Percentiles rank a stretch among this genome's conserved stretches.
Conservation (phyloP, 352 stramenopile species). For the Phytophthora tubulina region DNA sequence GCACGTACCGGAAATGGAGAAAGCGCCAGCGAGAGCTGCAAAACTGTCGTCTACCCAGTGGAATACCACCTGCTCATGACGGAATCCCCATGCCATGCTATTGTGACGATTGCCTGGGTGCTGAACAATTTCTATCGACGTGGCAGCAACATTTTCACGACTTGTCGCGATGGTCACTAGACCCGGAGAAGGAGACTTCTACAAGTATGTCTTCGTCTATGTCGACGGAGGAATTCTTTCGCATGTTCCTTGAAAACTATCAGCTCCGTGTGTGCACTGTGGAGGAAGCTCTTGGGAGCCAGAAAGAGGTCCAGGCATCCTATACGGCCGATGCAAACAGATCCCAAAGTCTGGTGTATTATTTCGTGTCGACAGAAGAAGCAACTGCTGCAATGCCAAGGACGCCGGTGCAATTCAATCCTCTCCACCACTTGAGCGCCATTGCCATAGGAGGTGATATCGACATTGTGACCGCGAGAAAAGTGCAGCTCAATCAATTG, state of each 20-base stretch:
- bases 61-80: constrained; percentile 44
- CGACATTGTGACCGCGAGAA: constrained; percentile 10
- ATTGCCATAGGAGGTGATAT: constrained; percentile 43
- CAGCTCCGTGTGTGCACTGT: constrained; percentile 27
- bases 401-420: constrained; percentile 37
- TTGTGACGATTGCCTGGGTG: constrained; percentile 63
- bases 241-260: constrained; percentile 43
- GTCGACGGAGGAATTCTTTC: constrained; percentile 43
- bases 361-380: constrained; percentile 43
- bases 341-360: constrained; percentile 39
- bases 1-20: constrained; percentile 54
- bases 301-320: not conserved
- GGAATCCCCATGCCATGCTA: constrained; percentile 57
- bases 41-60: constrained; percentile 47
- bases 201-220: constrained; percentile 5
- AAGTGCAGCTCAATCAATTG: not conserved
- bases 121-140: constrained; percentile 55
- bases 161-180: constrained; percentile 50
- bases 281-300: constrained; percentile 5
- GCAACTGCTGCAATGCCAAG: not conserved
- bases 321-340: not conserved
- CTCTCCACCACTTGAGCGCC: constrained; percentile 43
- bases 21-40: constrained; percentile 47
- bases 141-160: constrained; percentile 69
- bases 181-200: constrained; percentile 8